phyloP scores from a whole-genome alignment of 2,329 filamentous ascomycete genomes.

The Albophoma yamanashiensis region DNA sequence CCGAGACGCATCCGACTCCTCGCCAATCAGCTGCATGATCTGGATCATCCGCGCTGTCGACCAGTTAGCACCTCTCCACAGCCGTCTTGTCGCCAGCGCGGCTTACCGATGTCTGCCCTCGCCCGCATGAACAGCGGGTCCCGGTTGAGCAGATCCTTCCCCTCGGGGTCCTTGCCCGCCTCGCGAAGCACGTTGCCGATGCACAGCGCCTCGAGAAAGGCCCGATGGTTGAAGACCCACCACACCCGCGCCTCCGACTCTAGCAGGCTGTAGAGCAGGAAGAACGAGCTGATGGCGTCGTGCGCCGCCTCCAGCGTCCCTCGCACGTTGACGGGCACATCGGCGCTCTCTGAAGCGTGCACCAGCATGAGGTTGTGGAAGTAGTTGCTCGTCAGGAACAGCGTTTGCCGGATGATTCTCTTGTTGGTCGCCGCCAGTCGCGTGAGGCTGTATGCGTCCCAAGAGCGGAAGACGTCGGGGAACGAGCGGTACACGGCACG shows the following conservation, averaged over 20 bases:
- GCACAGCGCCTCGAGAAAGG: constrained; percentile 65
- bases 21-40: constrained; percentile 49
- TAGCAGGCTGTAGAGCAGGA: constrained; percentile 59
- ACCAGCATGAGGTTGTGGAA: constrained; percentile 75
- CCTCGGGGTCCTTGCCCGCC: constrained; percentile 32
- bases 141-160: constrained; percentile 32
- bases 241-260: constrained; percentile 65
- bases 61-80: not conserved
- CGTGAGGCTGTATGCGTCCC: constrained; percentile 50
- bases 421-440: constrained; percentile 48
- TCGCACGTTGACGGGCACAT: constrained; percentile 54
- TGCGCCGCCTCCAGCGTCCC: constrained; percentile 66
- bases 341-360: constrained; percentile 57
- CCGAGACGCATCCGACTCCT: constrained; percentile 47
- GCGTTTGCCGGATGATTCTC: constrained; percentile 59
- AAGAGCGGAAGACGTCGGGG: constrained; percentile 58
- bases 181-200: constrained; percentile 51
- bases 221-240: constrained; percentile 78
- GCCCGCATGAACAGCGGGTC: constrained; percentile 52
- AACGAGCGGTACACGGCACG: constrained; percentile 63
- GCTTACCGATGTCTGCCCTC: constrained; percentile 49
- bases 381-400: constrained; percentile 74
- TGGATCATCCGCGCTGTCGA: constrained; percentile 48
- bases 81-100: not conserved
- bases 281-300: constrained; percentile 64